phyloP scores from a whole-genome alignment of 2,329 filamentous ascomycete species.

The Ploettnerulaceae sp. region DNA sequence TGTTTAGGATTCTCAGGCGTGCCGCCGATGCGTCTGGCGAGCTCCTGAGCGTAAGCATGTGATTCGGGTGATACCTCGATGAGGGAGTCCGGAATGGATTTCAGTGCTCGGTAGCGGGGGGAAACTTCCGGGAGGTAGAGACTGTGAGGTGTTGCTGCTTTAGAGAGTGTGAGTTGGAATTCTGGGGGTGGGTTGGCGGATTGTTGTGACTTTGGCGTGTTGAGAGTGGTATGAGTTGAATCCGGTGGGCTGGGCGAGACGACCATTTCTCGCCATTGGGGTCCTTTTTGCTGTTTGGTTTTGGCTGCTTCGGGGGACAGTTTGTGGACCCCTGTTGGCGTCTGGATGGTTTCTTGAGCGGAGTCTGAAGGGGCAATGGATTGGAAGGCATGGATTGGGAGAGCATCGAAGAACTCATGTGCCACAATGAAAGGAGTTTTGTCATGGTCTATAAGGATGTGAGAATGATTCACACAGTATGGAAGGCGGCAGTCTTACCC shows the following conservation, averaged over 20 bases:
- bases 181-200: constrained; percentile 57
- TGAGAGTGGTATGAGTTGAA: constrained; percentile 48
- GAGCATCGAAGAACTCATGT: constrained; percentile 97
- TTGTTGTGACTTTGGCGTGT: constrained; percentile 48
- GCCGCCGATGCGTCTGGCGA: constrained; percentile 81
- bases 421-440: constrained; percentile 90
- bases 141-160: constrained; percentile 72
- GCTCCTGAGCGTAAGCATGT: constrained; percentile 71
- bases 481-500: constrained; percentile 12
- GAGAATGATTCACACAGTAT: neutral
- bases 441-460: constrained; percentile 49
- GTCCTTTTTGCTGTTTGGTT: constrained; percentile 33
- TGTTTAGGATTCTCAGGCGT: constrained; percentile 49
- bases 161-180: constrained; percentile 79
- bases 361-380: constrained; percentile 51
- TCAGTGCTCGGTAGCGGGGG: constrained; percentile 70
- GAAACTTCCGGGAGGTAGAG: constrained; percentile 81
- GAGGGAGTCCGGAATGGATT: constrained; percentile 60
- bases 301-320: constrained; percentile 31
- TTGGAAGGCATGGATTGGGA: constrained; percentile 94
- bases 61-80: constrained; percentile 91
- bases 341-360: constrained; percentile 35
- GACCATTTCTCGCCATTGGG: constrained; percentile 79
- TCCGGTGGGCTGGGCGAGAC: constrained; percentile 61
- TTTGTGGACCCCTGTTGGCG: constrained; percentile 39